phyloP scores from a whole-genome alignment of 345 rosid genomes.

The Acer yangbiense region DNA sequence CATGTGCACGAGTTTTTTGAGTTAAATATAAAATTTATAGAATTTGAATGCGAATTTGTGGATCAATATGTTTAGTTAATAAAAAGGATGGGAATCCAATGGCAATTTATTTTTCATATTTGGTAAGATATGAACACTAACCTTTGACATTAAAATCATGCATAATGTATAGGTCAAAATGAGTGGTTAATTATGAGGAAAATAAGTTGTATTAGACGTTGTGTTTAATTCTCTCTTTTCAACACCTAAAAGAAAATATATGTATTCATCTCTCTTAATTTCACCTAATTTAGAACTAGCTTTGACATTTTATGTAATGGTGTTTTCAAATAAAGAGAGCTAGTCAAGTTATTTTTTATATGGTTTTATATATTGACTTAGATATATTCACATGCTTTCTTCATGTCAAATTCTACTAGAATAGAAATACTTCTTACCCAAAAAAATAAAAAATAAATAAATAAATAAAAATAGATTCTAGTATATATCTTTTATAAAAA shows the following conservation, averaged over 20 bases:
- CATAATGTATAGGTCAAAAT: background rate
- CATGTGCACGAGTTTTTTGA: too few species aligned
- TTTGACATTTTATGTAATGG: conserved; percentile 6
- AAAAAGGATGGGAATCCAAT: background rate
- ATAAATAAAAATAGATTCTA: too few species aligned
- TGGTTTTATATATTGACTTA: background rate
- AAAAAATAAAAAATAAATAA: too few species aligned
- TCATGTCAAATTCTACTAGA: too few species aligned
- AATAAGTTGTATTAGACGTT: conserved; percentile 5
- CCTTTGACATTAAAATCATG: conserved; percentile 14
- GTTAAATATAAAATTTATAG: too few species aligned
- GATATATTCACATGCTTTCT: background rate
- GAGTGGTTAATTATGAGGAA: background rate
- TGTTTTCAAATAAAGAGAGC: background rate
- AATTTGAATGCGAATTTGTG: too few species aligned
- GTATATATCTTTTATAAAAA: too few species aligned
- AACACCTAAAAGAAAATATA: background rate
- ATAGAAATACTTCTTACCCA: too few species aligned
- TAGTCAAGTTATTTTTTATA: background rate
- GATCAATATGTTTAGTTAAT: too few species aligned
- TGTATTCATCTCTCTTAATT: background rate
- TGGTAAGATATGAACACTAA: background rate
- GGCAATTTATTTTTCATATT: background rate
- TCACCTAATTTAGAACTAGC: conserved; percentile 6
- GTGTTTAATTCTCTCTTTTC: background rate